A percentile compares a stretch with the other conserved stretches of the same genome.
Evolutionary conservation across 1,284 basidiomycete species (phyloP).

Genomic region (Termitomyces sp.): DNA sequence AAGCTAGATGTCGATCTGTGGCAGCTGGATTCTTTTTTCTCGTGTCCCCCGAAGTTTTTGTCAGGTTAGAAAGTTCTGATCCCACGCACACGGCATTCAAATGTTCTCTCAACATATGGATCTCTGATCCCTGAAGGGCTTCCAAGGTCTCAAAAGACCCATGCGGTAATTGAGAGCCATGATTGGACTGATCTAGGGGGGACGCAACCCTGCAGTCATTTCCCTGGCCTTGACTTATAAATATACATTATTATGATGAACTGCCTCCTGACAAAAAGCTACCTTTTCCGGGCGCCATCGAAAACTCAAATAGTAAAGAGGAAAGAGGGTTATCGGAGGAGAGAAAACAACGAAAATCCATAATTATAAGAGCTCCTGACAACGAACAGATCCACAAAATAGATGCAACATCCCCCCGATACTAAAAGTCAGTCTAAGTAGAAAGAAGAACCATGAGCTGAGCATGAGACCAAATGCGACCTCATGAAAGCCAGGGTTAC

Average conservation of each 20-base stretch:
- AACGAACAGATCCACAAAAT: constrained; percentile 2
- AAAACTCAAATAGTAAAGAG: neutral
- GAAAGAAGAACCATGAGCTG: neutral
- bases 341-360: constrained; percentile 3
- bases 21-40: neutral
- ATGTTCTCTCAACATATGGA: constrained; percentile 3
- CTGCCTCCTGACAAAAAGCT: constrained; percentile 7
- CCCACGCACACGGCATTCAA: constrained; percentile 10
- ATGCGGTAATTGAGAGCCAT: constrained; percentile 10
- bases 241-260: too few species aligned
- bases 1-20: constrained; percentile 7
- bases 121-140: neutral
- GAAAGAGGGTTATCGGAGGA: too few species aligned
- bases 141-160: constrained; percentile 4
- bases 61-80: constrained; percentile 6
- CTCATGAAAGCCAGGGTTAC: constrained; percentile 30
- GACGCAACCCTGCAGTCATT: neutral
- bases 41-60: constrained; percentile 8
- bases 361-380: neutral
- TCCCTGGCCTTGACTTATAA: neutral
- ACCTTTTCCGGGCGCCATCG: neutral
- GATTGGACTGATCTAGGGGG: neutral
- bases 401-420: constrained; percentile 2
- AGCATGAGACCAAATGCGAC: constrained; percentile 5
- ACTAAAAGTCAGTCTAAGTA: neutral